Base-by-base conservation (phyloP, 192 early-diverging fungal species). In the Rhizoclosmatium globosum region DNA sequence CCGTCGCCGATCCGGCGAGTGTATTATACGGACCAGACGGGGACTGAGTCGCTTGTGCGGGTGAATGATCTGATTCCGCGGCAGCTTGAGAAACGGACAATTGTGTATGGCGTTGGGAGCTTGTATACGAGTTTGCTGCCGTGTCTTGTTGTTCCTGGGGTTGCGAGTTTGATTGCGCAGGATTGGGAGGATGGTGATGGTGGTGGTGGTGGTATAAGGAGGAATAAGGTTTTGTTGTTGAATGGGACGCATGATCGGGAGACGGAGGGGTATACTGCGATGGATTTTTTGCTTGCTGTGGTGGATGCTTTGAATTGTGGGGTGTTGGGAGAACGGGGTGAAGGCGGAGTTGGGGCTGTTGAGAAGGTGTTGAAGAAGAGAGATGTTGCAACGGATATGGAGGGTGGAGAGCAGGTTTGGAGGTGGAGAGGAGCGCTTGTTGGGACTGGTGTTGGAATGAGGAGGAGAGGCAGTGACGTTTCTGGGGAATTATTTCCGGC, bases 111-210 rank as follows among this genome's bases (percentile, higher is more conserved):
- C 1, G 92, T 93, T 64, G 93, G 93, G 0, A 93, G 92, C 1
- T 76, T 94, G 2, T 94, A 93, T 65, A 94, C 93, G 0, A 92
- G 90, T 19, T 88, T 94, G 57, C 80, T 93, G 11, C 93, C 93
- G 1, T 92, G 91, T 80, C 70, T 94, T 21, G 88, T 94, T 48
- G 82, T 94, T 38, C 87, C 90, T 23, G 91, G 90, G 19, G 88
- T 93, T 1, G 93, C 91, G 2, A 85, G 89, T n/a, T 82, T 88
- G 0, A 86, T 94, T 45, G 87, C 87, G 19, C 74, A 91, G n/a
- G 89, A 88, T 4, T 31, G 19, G 7, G 31, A 66, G 1, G 23
- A 31, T 31, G 21, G 9, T n/a, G 23, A 0, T 39, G 15, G 61
- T 31, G 45, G 2, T 3, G 39, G 53, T 58, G 71, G 7, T n/a